These are phyloP conservation scores for Ophiostoma ulmi DNA, from an alignment of 2,329 filamentous ascomycete species.

Conservation along the genomic window DNA sequence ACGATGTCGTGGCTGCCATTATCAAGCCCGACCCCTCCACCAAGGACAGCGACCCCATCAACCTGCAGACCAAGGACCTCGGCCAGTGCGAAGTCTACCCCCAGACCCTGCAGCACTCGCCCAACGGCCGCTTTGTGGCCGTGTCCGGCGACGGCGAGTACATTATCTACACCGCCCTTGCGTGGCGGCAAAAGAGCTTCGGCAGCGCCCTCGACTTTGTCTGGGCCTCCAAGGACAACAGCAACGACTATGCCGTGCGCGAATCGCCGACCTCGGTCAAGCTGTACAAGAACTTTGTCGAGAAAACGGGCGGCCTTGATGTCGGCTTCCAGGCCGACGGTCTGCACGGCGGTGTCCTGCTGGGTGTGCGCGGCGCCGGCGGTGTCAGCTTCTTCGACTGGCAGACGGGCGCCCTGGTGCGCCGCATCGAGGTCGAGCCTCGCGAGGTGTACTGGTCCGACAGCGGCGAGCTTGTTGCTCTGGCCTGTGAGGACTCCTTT, in stretches of 20 bases:
- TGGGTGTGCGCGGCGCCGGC: constrained; percentile 92
- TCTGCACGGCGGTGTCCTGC: constrained; percentile 77
- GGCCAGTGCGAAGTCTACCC: constrained; percentile 96
- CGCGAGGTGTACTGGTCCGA: constrained; percentile 91
- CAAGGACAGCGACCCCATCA: constrained; percentile 85
- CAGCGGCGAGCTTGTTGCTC: constrained; percentile 83
- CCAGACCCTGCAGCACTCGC: constrained; percentile 89
- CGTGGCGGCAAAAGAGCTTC: constrained; percentile 96
- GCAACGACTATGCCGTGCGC: constrained; percentile 95
- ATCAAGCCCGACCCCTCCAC: constrained; percentile 84
- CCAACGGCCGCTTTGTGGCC: constrained; percentile 78
- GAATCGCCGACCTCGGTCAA: constrained; percentile 93
- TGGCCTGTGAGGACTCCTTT: constrained; percentile 92
- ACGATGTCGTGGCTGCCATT: constrained; percentile 88
- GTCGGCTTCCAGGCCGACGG: constrained; percentile 94
- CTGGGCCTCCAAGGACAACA: constrained; percentile 95
- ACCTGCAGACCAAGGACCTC: constrained; percentile 85
- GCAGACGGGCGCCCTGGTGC: constrained; percentile 80
- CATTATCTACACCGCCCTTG: constrained; percentile 95
- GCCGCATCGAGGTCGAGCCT: constrained; percentile 79
- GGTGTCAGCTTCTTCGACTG: constrained; percentile 96
- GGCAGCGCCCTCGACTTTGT: constrained; percentile 93
- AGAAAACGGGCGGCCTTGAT: constrained; percentile 81
- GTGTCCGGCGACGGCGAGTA: constrained; percentile 96
- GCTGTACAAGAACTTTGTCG: constrained; percentile 96